These are phyloP conservation scores for Acanthamoeba royreba DNA, from an alignment of 208 protist species.

Conservation along the genomic window DNA sequence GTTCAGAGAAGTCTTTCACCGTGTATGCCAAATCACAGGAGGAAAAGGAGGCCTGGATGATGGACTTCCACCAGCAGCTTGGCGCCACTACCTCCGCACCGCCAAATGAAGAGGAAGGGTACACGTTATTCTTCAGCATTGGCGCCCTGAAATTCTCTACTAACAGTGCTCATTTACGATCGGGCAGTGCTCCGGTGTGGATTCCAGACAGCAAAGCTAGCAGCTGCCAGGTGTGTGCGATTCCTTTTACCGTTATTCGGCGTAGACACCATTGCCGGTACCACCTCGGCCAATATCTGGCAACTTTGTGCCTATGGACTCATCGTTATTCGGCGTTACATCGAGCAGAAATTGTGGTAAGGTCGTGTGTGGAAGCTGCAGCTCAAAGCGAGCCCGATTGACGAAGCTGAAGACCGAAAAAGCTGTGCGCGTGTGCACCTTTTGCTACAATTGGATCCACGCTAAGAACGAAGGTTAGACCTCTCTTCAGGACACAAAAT, in stretches of 20 bases:
- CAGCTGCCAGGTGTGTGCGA: not conserved
- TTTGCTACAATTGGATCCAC: not conserved
- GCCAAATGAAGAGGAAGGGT: not conserved
- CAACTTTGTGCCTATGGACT: not conserved
- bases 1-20: conserved; percentile 19
- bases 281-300: not conserved
- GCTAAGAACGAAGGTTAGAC: not conserved
- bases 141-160: not conserved
- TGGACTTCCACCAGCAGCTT: not conserved
- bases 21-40: not conserved
- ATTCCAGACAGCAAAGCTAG: not conserved
- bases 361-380: not conserved
- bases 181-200: not conserved
- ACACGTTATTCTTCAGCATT: not conserved
- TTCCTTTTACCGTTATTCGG: not conserved
- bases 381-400: not conserved
- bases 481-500: not conserved
- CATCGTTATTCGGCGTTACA: not conserved
- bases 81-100: not conserved
- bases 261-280: not conserved
- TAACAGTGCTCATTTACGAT: not conserved
- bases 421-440: not conserved
- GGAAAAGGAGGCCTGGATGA: conserved; percentile 22
- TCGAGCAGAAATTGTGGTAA: not conserved
- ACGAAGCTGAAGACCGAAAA: not conserved